Conservation (phyloP, 768 basidiomycete species). For the Tulasnella calospora region DNA sequence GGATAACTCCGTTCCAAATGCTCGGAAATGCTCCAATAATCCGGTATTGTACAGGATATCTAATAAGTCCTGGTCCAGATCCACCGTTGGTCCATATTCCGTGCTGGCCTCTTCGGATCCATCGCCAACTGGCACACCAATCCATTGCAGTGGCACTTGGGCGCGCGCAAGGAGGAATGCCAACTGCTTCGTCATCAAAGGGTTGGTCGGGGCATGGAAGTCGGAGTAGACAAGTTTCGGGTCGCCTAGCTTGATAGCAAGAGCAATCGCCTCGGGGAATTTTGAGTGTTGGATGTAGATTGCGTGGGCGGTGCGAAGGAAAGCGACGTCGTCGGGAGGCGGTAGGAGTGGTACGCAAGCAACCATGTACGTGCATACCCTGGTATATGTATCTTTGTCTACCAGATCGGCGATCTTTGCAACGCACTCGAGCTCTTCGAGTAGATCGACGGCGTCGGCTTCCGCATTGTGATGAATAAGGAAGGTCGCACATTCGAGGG, state of each 20-base stretch:
- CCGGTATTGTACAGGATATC: constrained; percentile 83
- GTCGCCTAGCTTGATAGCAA: constrained; percentile 82
- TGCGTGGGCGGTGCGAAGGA: constrained; percentile 80
- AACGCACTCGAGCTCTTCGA: constrained; percentile 90
- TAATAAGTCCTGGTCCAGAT: constrained; percentile 54
- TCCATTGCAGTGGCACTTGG: constrained; percentile 85
- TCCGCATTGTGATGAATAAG: constrained; percentile 92
- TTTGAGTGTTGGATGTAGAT: constrained; percentile 84
- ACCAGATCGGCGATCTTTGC: constrained; percentile 69
- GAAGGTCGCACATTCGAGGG: constrained; percentile 81
- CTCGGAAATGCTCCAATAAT: constrained; percentile 77
- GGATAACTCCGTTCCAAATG: constrained; percentile 90
- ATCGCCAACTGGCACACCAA: constrained; percentile 52
- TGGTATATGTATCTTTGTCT: constrained; percentile 78
- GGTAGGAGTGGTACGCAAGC: constrained; percentile 86
- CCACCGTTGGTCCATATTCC: constrained; percentile 57
- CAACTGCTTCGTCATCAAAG: constrained; percentile 91
- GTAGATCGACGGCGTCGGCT: constrained; percentile 92
- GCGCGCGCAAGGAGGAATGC: constrained; percentile 91
- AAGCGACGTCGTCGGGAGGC: constrained; percentile 85
- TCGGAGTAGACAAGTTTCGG: constrained; percentile 75
- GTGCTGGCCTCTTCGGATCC: constrained; percentile 53
- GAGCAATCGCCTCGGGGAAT: constrained; percentile 83
- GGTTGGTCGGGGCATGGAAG: constrained; percentile 85
- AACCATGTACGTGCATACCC: constrained; percentile 96